Conservation (phyloP, 495 filamentous ascomycete species). For the Tuber magnatum region DNA sequence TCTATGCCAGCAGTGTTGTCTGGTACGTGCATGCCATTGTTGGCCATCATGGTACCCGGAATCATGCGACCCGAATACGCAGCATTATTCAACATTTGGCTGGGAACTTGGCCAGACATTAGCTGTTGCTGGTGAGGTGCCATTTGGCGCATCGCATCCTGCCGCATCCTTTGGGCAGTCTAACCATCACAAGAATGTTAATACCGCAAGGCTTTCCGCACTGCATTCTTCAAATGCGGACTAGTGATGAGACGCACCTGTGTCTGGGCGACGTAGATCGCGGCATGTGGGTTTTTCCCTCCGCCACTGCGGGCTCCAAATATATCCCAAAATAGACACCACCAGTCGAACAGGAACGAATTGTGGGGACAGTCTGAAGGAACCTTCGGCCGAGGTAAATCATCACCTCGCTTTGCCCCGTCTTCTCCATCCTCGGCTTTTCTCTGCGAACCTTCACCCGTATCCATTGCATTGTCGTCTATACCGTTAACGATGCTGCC, state of each 20-base stretch:
- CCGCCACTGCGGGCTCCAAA: slow-evolving; percentile 56
- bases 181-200: slow-evolving; percentile 1
- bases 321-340: slow-evolving; percentile 93
- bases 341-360: slow-evolving; percentile 90
- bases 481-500: slow-evolving; percentile 61
- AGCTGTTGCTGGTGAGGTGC: slow-evolving; percentile 52
- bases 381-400: slow-evolving; percentile 68
- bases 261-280: slow-evolving; percentile 62
- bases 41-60: slow-evolving; percentile 49
- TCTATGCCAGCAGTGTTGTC: slow-evolving; percentile 30
- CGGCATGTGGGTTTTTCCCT: slow-evolving; percentile 20
- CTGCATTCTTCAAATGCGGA: neutral
- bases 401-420: slow-evolving; percentile 51
- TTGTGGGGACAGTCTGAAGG: slow-evolving; percentile 57
- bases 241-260: slow-evolving; percentile 55
- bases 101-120: slow-evolving; percentile 41
- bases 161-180: slow-evolving; percentile 41
- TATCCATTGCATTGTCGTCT: slow-evolving; percentile 74
- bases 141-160: slow-evolving; percentile 64
- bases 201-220: neutral
- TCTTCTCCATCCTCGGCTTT: slow-evolving; percentile 40
- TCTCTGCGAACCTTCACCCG: slow-evolving; percentile 44
- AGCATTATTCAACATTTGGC: slow-evolving; percentile 41
- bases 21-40: slow-evolving; percentile 39
- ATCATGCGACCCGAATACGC: slow-evolving; percentile 53